A percentile compares a stretch with the other conserved stretches of the same genome.
Evolutionary conservation across 1,284 basidiomycete genomes (phyloP).

Genomic region (Singerocomus rubriflavus): DNA sequence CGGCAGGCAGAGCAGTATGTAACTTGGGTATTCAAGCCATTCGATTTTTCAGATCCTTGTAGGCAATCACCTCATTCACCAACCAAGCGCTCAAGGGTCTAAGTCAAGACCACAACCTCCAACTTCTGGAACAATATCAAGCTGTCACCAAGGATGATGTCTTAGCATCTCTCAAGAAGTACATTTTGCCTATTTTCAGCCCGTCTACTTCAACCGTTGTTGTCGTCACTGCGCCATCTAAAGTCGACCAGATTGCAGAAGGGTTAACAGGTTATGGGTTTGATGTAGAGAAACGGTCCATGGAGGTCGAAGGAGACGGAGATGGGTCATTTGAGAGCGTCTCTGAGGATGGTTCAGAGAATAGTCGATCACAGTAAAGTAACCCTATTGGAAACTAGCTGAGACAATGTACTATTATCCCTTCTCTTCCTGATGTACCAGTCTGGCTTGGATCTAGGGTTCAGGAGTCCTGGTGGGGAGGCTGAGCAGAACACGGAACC

Average conservation of each 20-base stretch:
- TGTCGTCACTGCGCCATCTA: constrained; percentile 80
- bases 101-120: constrained; percentile 67
- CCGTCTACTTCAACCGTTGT: constrained; percentile 75
- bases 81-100: constrained; percentile 87
- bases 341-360: constrained; percentile 27
- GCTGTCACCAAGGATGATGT: constrained; percentile 78
- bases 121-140: constrained; percentile 78
- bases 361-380: constrained; percentile 6
- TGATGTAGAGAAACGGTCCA: constrained; percentile 67
- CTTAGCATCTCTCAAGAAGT: constrained; percentile 62
- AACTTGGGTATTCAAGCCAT: neutral
- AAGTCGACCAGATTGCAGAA: constrained; percentile 70
- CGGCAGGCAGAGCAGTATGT: constrained; percentile 79
- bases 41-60: constrained; percentile 4
- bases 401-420: neutral
- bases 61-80: constrained; percentile 79
- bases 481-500: neutral
- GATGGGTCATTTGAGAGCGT: constrained; percentile 33
- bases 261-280: constrained; percentile 72
- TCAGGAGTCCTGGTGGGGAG: neutral
- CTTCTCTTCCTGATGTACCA: constrained; percentile 2
- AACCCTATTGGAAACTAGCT: neutral
- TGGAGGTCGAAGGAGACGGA: constrained; percentile 64
- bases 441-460: neutral
- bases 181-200: constrained; percentile 88